Percentiles rank a stretch among this genome's conserved stretches.
Evolutionary conservation across 1,284 basidiomycete genomes (phyloP).

Genomic region (Puccinia hordei): DNA sequence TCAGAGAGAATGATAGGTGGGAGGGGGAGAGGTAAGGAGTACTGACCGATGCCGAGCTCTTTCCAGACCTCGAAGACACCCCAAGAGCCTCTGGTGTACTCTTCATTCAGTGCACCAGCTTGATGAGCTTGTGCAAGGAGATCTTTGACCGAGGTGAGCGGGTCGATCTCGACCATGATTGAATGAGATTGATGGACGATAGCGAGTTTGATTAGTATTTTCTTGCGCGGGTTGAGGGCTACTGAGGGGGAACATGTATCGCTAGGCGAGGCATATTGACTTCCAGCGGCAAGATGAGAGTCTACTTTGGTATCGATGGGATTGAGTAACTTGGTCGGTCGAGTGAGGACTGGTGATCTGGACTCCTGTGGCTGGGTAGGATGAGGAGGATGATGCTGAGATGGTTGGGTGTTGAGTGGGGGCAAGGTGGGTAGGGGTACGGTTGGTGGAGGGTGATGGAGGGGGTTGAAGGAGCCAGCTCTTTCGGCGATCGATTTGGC

Average conservation of each 20-base stretch:
- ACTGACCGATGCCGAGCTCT: slow-evolving; percentile 39
- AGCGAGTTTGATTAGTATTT: slow-evolving; percentile 32
- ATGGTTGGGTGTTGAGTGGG: neutral
- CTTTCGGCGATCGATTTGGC: slow-evolving; percentile 9
- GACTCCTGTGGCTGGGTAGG: neutral
- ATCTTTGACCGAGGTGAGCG: slow-evolving; percentile 17
- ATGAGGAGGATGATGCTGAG: neutral
- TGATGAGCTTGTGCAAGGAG: slow-evolving; percentile 7
- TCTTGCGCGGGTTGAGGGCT: neutral
- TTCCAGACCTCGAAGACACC: slow-evolving; percentile 49
- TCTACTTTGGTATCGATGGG: neutral
- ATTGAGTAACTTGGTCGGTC: neutral
- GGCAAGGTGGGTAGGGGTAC: neutral
- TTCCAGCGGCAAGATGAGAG: no score
- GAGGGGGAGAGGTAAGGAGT: neutral
- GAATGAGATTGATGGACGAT: slow-evolving; percentile 31
- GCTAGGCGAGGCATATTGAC: neutral
- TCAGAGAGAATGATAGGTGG: neutral
- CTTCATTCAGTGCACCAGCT: slow-evolving; percentile 9
- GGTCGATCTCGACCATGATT: slow-evolving; percentile 36
- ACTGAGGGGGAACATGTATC: neutral
- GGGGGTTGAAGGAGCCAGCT: neutral
- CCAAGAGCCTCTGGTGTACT: no score
- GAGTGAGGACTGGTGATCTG: neutral
- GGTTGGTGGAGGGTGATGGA: neutral